Conservation (phyloP, 306 rosid species). For the Rosa chinensis region DNA sequence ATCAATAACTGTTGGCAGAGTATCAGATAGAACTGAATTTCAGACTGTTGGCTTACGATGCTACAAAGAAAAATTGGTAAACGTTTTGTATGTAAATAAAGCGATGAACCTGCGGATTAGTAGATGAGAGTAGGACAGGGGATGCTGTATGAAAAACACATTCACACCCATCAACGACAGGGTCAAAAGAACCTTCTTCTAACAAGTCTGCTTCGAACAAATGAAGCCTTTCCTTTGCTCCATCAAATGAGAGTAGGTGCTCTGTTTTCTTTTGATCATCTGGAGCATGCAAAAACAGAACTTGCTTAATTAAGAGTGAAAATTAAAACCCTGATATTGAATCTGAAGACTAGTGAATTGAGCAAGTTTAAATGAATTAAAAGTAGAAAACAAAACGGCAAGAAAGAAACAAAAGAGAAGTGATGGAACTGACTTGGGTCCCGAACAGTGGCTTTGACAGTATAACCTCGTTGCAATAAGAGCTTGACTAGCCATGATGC, state of each 20-base stretch:
- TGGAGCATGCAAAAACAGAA: background rate
- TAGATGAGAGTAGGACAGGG: slow-evolving; percentile 2
- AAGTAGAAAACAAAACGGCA: background rate
- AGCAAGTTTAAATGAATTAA: too few relatives aligned
- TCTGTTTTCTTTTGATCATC: slow-evolving; percentile 42
- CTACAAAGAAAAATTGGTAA: too few relatives aligned
- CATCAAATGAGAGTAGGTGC: slow-evolving; percentile 43
- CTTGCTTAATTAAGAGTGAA: too few relatives aligned
- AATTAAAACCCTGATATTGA: background rate
- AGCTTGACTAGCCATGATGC: slow-evolving; percentile 29
- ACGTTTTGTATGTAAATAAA: too few relatives aligned
- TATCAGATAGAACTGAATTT: too few relatives aligned
- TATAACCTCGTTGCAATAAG: slow-evolving; percentile 13
- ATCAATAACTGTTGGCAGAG: too few relatives aligned
- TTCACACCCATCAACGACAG: slow-evolving; percentile 39
- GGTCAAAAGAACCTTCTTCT: slow-evolving; percentile 51
- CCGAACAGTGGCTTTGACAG: slow-evolving; percentile 27
- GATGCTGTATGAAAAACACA: slow-evolving; percentile 64
- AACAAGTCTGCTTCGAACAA: slow-evolving; percentile 44
- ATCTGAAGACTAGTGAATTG: background rate
- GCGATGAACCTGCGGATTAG: too few relatives aligned
- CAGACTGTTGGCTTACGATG: too few relatives aligned
- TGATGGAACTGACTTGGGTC: slow-evolving; percentile 17
- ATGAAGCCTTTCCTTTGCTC: slow-evolving; percentile 32
- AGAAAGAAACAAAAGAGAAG: background rate